Evolutionary conservation across 2,329 filamentous ascomycete genomes (phyloP).

Genomic region (Xylariaceae sp.): DNA sequence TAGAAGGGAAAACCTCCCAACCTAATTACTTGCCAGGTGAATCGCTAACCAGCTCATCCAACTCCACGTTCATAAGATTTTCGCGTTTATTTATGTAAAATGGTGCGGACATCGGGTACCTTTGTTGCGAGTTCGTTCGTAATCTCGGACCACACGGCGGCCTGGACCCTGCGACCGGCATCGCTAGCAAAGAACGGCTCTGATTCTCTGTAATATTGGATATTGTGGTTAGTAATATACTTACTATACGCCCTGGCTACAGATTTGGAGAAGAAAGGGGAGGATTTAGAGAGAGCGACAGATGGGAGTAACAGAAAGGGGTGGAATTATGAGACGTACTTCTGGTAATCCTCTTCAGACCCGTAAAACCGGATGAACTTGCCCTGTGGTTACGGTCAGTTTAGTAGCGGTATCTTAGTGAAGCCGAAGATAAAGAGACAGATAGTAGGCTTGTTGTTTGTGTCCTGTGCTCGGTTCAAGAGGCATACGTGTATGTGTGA

Average conservation of each 20-base stretch:
- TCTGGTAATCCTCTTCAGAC: slow-evolving; percentile 28
- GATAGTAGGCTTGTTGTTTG: too few species aligned
- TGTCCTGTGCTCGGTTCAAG: too few species aligned
- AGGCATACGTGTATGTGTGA: too few species aligned
- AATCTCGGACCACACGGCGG: slow-evolving; percentile 36
- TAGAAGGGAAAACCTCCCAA: too few species aligned
- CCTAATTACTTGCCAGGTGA: too few species aligned
- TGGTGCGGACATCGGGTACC: slow-evolving; percentile 26
- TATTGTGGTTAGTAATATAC: background rate
- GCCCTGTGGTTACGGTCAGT: slow-evolving; percentile 24
- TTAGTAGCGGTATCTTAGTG: too few species aligned
- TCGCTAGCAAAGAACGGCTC: slow-evolving; percentile 24
- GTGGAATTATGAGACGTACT: slow-evolving; percentile 19
- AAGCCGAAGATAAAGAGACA: too few species aligned
- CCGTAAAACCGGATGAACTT: slow-evolving; percentile 37
- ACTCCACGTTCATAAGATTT: too few species aligned
- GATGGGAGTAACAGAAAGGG: background rate
- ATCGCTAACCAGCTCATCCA: too few species aligned
- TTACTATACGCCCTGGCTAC: background rate
- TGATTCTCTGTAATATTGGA: slow-evolving; percentile 18
- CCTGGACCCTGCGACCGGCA: slow-evolving; percentile 29
- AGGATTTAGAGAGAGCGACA: too few species aligned
- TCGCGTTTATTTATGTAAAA: slow-evolving; percentile 3
- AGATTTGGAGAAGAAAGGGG: background rate
- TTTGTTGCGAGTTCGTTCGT: slow-evolving; percentile 31